Percentiles rank a stretch among this genome's conserved stretches.
Evolutionary conservation across 192 early-diverging fungal species (phyloP).

Genomic region (Coemansia sp.): DNA sequence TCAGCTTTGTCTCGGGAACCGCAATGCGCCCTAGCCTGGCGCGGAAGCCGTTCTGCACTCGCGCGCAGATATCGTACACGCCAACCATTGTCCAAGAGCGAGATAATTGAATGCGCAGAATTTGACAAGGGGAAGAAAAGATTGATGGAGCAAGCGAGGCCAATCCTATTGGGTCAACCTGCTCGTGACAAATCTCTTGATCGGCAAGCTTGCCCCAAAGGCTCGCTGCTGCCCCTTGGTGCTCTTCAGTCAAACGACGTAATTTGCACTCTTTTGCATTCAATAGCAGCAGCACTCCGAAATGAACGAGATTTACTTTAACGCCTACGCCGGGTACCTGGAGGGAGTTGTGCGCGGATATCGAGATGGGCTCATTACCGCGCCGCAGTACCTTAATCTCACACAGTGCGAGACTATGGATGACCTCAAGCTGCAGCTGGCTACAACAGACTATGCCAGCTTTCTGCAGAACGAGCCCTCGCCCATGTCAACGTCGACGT

Average conservation of each 20-base stretch:
- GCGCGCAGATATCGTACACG: conserved; percentile 80
- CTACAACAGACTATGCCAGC: conserved; percentile 92
- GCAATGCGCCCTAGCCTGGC: conserved; percentile 78
- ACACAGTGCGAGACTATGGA: conserved; percentile 98
- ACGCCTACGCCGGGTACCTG: conserved; percentile 86
- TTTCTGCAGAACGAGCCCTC: conserved; percentile 96
- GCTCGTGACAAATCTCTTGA: neutral
- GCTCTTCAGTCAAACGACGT: neutral
- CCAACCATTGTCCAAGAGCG: conserved; percentile 61
- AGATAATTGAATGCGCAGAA: neutral
- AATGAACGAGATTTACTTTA: conserved; percentile 66
- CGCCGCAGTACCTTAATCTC: conserved; percentile 86
- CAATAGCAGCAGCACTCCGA: neutral
- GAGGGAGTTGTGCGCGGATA: conserved; percentile 96
- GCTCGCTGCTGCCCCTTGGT: too few species aligned
- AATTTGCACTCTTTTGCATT: neutral
- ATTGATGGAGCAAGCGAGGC: neutral
- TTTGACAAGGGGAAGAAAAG: neutral
- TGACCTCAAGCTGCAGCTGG: conserved; percentile 92
- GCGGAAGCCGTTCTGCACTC: conserved; percentile 88
- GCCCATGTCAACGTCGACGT: conserved; percentile 88
- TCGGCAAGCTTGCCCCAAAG: too few species aligned
- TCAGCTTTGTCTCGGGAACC: conserved; percentile 86
- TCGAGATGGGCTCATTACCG: conserved; percentile 80
- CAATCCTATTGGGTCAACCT: neutral